Evolutionary conservation across 1,139 yeast species (phyloP).

Genomic region (Sugiyamaella grinbergsii): DNA sequence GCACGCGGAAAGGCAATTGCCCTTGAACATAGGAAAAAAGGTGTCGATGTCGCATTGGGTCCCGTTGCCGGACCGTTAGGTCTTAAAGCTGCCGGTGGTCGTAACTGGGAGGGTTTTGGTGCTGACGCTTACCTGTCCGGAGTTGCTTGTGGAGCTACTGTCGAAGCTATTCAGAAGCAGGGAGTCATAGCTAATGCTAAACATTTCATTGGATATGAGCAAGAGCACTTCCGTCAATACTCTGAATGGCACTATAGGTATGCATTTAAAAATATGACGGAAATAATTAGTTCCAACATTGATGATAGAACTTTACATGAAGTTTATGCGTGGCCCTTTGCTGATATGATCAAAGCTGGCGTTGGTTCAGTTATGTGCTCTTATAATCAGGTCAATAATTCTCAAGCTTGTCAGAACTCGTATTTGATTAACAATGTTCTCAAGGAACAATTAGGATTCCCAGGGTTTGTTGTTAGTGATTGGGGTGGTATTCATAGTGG

Average conservation of each 20-base stretch:
- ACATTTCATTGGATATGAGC: slow-evolving; percentile 63
- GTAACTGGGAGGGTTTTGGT: slow-evolving; percentile 69
- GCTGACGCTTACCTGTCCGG: slow-evolving; percentile 67
- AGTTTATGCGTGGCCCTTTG: slow-evolving; percentile 66
- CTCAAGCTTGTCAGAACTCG: slow-evolving; percentile 64
- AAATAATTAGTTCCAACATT: slow-evolving; percentile 47
- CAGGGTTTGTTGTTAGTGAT: slow-evolving; percentile 66
- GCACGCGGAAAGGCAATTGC: slow-evolving; percentile 61
- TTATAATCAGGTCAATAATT: slow-evolving; percentile 59
- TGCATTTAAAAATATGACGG: slow-evolving; percentile 25
- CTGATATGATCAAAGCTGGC: slow-evolving; percentile 62
- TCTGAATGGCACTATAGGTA: slow-evolving; percentile 52
- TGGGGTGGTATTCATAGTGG: slow-evolving; percentile 65
- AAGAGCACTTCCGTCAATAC: slow-evolving; percentile 63
- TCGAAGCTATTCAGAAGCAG: slow-evolving; percentile 60
- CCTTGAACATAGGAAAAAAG: slow-evolving; percentile 55
- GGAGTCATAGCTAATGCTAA: slow-evolving; percentile 59
- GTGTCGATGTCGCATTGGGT: slow-evolving; percentile 61
- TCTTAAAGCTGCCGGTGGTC: slow-evolving; percentile 61
- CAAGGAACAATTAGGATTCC: slow-evolving; percentile 65
- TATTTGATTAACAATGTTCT: slow-evolving; percentile 56
- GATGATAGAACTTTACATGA: slow-evolving; percentile 68
- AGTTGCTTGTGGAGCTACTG: slow-evolving; percentile 54
- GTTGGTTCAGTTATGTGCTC: slow-evolving; percentile 66
- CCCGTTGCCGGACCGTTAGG: slow-evolving; percentile 68